These are phyloP conservation scores for Pseudodiploospora longispora DNA, from an alignment of 2,329 filamentous ascomycete genomes.

Conservation along the genomic window DNA sequence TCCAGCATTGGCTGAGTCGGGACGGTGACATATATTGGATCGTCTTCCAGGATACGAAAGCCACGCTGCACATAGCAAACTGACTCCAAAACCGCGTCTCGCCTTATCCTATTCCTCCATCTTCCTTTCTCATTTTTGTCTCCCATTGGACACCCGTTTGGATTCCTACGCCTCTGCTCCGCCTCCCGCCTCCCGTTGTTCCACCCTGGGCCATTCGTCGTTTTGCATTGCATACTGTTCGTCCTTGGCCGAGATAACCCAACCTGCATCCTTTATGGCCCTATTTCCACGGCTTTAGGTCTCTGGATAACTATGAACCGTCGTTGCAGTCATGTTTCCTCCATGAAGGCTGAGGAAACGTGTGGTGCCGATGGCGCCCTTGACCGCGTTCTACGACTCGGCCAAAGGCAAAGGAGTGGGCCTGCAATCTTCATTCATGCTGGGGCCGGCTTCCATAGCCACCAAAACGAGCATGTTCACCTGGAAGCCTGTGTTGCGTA, in stretches of 20 bases:
- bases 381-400: constrained; percentile 30
- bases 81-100: too few species aligned
- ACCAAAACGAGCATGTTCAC: constrained; percentile 76
- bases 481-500: constrained; percentile 83
- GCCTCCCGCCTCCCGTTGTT: too few species aligned
- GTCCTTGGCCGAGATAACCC: too few species aligned
- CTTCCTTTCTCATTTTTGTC: not conserved
- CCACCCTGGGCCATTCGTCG: too few species aligned
- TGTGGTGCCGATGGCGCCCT: constrained; percentile 34
- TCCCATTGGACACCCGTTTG: not conserved
- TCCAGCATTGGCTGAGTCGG: not conserved
- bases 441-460: constrained; percentile 88
- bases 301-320: constrained; percentile 22
- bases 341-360: constrained; percentile 42
- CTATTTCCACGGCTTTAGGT: constrained; percentile 9
- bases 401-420: constrained; percentile 27
- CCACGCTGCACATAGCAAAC: too few species aligned
- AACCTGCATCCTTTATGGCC: not conserved
- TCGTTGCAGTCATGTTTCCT: constrained; percentile 13
- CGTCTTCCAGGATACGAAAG: too few species aligned
- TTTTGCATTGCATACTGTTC: too few species aligned
- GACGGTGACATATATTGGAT: not conserved
- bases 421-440: constrained; percentile 92
- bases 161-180: too few species aligned
- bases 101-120: not conserved